Percentiles rank a stretch among this genome's conserved stretches.
These are phyloP conservation scores for Pyropia yezoensis DNA, from an alignment of 23 red algal genomes.

Conservation along the genomic window DNA sequence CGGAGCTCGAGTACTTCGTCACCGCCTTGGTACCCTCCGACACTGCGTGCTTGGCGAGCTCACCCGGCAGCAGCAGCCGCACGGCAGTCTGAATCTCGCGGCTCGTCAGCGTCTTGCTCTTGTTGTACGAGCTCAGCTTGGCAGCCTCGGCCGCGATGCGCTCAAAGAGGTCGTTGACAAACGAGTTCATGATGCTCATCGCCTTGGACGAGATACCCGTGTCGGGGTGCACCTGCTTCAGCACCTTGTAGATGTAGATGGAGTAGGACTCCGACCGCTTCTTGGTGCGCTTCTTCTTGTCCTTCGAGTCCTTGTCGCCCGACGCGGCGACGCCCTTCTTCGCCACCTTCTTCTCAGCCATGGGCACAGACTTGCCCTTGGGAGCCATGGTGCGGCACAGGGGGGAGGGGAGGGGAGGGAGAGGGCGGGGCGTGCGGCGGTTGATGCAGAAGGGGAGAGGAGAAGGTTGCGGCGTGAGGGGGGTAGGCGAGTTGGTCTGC, in stretches of 20 bases:
- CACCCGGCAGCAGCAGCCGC: constrained; percentile 89
- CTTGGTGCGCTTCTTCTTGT: constrained; percentile 77
- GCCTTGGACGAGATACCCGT: constrained; percentile 99
- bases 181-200: constrained; percentile 99
- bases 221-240: constrained; percentile 99
- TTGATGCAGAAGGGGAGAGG: not conserved
- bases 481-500: not conserved
- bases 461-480: not conserved
- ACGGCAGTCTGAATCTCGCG: constrained; percentile 99
- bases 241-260: constrained; percentile 99
- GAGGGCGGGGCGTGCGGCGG: not conserved
- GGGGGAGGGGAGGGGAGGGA: not conserved
- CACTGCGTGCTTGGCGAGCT: constrained; percentile 98
- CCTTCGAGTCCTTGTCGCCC: constrained; percentile 18
- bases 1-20: constrained; percentile 86
- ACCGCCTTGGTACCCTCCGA: constrained; percentile 99
- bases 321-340: constrained; percentile 52
- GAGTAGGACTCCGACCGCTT: constrained; percentile 94
- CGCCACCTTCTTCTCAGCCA: constrained; percentile 94
- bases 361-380: constrained; percentile 92
- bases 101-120: constrained; percentile 98
- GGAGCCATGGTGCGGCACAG: constrained; percentile 42
- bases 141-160: constrained; percentile 84
- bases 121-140: constrained; percentile 92
- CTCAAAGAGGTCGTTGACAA: constrained; percentile 97